Evolutionary conservation across 257 asterid species (phyloP), one percentile per base, ranked within the genome.

Genomic region (Scutellaria minor): DNA sequence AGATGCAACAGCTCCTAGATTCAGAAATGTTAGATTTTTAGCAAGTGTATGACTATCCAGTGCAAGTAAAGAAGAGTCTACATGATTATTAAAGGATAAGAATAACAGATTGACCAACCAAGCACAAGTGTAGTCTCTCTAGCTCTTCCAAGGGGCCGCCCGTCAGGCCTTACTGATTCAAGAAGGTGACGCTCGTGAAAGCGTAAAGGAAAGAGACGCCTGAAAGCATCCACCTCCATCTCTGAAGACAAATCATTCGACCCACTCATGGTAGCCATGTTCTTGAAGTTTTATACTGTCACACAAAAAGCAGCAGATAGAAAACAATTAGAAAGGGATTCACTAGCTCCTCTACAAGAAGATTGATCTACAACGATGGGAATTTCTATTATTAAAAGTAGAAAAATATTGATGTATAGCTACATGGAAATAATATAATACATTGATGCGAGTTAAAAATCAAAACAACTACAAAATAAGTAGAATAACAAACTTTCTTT

Each of bases 181-280:
- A 79, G 84, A 45, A 89, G 88, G 81, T 90, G 90, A 40, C 88
- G 92, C 78, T 91, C 99, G 24, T 91, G 95, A 81, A 80, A 94
- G 39, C 82, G 90, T 55, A 91, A 66, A 47, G 99, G 99, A 67
- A 94, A 94, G 69, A 94, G 92, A 10, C 96, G 83, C 46, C 98
- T 84, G 79, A 85, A 90, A 51, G 98, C 96, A 62, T 94, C 99
- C 46, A 87, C 71, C 82, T 94, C 99, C 97, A 94, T 81, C 78
- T 90, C 92, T 45, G 96, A 83, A 15, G 96, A 90, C 58, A 94
- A 74, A 76, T 88, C 96, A 66, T 79, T 67, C 5, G 81, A 41
- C 44, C 85, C 89, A 79, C 78, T 74, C 7, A 82, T 68, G 35
- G 88, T 71, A 71, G 86, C 88, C 95, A 87, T 88, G 57, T 77